These are phyloP conservation scores for Hypsizygus marmoreus DNA, from an alignment of 768 basidiomycete genomes.

Conservation along the genomic window DNA sequence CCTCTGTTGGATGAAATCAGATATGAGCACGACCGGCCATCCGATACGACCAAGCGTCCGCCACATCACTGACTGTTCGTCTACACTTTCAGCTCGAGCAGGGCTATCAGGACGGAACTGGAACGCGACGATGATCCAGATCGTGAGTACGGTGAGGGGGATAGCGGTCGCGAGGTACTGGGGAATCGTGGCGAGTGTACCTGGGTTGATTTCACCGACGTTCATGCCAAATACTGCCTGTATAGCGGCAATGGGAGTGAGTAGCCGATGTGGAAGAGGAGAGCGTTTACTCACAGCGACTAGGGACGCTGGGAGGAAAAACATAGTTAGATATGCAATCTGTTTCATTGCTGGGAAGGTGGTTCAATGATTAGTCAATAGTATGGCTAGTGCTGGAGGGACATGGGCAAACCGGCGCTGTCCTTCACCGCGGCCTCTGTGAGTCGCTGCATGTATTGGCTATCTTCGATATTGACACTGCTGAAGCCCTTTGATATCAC, in stretches of 20 bases:
- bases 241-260: background rate
- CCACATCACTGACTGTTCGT: conserved; percentile 9
- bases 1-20: conserved; percentile 1
- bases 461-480: conserved; percentile 51
- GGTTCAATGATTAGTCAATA: background rate
- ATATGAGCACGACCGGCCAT: conserved; percentile 15
- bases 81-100: background rate
- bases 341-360: conserved; percentile 44
- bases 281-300: conserved; percentile 34
- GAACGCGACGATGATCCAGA: conserved; percentile 49
- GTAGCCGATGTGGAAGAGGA: background rate
- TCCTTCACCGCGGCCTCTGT: conserved; percentile 43
- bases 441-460: conserved; percentile 39
- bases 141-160: conserved; percentile 43
- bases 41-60: conserved; percentile 13
- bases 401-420: conserved; percentile 36
- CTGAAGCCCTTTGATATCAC: conserved; percentile 41
- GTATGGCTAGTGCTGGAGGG: background rate
- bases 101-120: conserved; percentile 29
- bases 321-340: conserved; percentile 61
- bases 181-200: conserved; percentile 30
- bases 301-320: conserved; percentile 60
- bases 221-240: conserved; percentile 63
- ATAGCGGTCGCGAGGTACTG: conserved; percentile 42
- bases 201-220: conserved; percentile 39